phyloP scores from a whole-genome alignment of 139 green algal species.

The Coccomyxa sp. region DNA sequence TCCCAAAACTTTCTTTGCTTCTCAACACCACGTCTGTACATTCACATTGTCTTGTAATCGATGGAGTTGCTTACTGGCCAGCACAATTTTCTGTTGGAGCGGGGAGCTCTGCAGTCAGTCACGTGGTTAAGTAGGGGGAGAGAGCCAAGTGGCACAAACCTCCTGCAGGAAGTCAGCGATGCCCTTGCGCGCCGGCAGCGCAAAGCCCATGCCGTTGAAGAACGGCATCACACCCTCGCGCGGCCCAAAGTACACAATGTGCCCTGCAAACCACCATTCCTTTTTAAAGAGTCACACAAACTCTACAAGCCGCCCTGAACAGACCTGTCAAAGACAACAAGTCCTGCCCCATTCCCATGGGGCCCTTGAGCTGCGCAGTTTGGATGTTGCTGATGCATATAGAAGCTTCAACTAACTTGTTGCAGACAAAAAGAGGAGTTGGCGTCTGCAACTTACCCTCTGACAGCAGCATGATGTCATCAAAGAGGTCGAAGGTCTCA shows the following conservation, averaged over 20 bases:
- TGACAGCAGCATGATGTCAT: constrained; percentile 40
- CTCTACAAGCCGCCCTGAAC: too few species aligned
- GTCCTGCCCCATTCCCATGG: background rate
- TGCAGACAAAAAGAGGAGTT: background rate
- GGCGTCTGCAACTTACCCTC: constrained; percentile 4
- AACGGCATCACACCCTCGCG: constrained; percentile 45
- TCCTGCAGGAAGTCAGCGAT: constrained; percentile 75
- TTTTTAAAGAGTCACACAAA: too few species aligned
- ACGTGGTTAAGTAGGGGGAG: too few species aligned
- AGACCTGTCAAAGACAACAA: too few species aligned
- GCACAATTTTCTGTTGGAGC: too few species aligned
- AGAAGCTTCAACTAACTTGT: too few species aligned
- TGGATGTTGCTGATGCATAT: too few species aligned
- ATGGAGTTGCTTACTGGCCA: too few species aligned
- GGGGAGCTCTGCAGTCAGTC: too few species aligned
- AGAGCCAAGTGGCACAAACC: background rate
- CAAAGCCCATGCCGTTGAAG: constrained; percentile 39
- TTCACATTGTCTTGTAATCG: too few species aligned
- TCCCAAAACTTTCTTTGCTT: too few species aligned
- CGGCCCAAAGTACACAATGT: constrained; percentile 18
- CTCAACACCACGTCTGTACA: too few species aligned
- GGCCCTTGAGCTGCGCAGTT: background rate
- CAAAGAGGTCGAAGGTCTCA: constrained; percentile 47
- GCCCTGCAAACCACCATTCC: background rate
- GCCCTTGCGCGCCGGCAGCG: constrained; percentile 41